Conservation (phyloP, 1,284 basidiomycete genomes). For the Malassezia vespertilionis region DNA sequence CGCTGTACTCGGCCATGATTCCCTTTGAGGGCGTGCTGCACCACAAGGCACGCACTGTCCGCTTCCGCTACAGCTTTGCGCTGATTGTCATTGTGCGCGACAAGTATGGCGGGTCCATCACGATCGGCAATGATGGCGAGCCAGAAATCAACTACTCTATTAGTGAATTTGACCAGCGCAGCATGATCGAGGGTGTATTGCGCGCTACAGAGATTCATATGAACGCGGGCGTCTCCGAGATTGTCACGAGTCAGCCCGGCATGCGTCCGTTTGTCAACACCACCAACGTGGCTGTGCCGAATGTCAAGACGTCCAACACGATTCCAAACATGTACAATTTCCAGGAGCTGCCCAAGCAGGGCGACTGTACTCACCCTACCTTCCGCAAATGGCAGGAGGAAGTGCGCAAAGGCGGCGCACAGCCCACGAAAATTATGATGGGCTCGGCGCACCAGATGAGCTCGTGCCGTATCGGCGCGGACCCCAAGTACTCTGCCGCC, state of each 20-base stretch:
- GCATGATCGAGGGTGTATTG: slow-evolving; percentile 47
- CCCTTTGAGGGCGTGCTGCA: slow-evolving; percentile 44
- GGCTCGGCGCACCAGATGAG: slow-evolving; percentile 49
- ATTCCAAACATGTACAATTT: slow-evolving; percentile 32
- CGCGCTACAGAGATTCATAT: slow-evolving; percentile 48
- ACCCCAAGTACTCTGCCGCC: slow-evolving; percentile 44
- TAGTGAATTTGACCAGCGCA: slow-evolving; percentile 46
- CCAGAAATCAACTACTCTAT: slow-evolving; percentile 48
- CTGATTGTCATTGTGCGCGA: slow-evolving; percentile 44
- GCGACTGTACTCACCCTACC: slow-evolving; percentile 29
- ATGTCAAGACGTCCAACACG: slow-evolving; percentile 13
- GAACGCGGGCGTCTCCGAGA: slow-evolving; percentile 49
- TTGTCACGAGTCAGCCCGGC: slow-evolving; percentile 46
- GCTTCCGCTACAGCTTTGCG: slow-evolving; percentile 42
- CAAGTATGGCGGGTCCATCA: slow-evolving; percentile 45
- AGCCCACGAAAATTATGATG: slow-evolving; percentile 21
- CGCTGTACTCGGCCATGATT: slow-evolving; percentile 42
- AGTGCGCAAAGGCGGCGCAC: slow-evolving; percentile 28
- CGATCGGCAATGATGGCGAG: slow-evolving; percentile 47
- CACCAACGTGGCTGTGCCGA: slow-evolving; percentile 7
- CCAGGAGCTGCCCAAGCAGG: slow-evolving; percentile 21
- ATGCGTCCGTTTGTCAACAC: slow-evolving; percentile 26
- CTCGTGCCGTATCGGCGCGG: slow-evolving; percentile 48
- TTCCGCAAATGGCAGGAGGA: slow-evolving; percentile 41
- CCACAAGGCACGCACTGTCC: slow-evolving; percentile 48